Conservation (phyloP, 2,329 filamentous ascomycete species). For the Talaromyces piceae region DNA sequence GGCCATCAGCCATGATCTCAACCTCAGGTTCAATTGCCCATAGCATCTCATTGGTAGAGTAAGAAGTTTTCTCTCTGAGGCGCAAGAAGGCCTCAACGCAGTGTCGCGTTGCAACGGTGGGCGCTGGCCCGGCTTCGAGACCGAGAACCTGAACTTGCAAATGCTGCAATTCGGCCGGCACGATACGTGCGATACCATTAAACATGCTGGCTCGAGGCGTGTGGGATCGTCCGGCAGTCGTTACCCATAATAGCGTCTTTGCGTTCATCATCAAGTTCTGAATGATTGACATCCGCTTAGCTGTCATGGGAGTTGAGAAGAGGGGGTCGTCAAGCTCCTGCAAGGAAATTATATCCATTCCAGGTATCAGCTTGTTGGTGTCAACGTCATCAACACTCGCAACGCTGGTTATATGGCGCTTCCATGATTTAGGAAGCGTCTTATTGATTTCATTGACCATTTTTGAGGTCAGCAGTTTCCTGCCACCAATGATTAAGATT, state of each 20-base stretch:
- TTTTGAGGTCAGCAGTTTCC: neutral
- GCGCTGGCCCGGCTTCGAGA: neutral
- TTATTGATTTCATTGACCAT: neutral
- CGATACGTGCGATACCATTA: constrained; percentile 4
- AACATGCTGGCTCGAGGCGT: constrained; percentile 6
- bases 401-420: neutral
- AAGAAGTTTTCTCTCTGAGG: constrained; percentile 12
- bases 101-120: constrained; percentile 9
- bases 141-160: constrained; percentile 3
- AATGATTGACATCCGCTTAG: neutral
- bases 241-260: constrained; percentile 10
- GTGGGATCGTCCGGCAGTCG: neutral
- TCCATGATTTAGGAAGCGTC: neutral
- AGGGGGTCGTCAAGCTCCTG: constrained; percentile 3
- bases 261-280: neutral
- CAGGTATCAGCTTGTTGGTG: neutral
- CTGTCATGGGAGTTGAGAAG: neutral
- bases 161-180: constrained; percentile 1
- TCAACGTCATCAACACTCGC: neutral
- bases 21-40: constrained; percentile 27
- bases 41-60: constrained; percentile 12
- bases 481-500: constrained; percentile 1
- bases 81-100: neutral
- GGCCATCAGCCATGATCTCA: constrained; percentile 17
- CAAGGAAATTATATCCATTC: neutral